Conservation (phyloP, 129 eudicot species). For the Escallonia rubra region DNA sequence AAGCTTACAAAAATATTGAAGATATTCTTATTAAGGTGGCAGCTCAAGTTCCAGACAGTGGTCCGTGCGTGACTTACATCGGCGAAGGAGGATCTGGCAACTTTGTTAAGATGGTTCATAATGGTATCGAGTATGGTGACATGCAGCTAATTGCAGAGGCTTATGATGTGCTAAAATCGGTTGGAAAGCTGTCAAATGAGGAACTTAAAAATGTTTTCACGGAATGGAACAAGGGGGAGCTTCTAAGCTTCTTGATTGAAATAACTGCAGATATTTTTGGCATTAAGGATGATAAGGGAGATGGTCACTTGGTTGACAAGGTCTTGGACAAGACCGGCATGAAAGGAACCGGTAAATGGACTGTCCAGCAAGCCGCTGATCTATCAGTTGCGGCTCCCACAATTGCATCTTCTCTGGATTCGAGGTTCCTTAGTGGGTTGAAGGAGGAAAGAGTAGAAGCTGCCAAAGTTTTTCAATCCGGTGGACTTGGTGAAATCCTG, state of each 20-base stretch:
- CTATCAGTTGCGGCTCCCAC: slow-evolving; percentile 69
- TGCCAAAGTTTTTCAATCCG: slow-evolving; percentile 48
- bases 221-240: slow-evolving; percentile 74
- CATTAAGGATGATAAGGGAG: slow-evolving; percentile 58
- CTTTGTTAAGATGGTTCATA: slow-evolving; percentile 67
- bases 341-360: slow-evolving; percentile 79
- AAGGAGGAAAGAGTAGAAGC: slow-evolving; percentile 68
- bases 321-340: slow-evolving; percentile 63
- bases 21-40: slow-evolving; percentile 65
- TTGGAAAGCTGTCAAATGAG: slow-evolving; percentile 61
- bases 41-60: slow-evolving; percentile 67
- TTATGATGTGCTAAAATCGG: slow-evolving; percentile 65
- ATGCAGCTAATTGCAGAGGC: slow-evolving; percentile 74
- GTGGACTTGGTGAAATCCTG: slow-evolving; percentile 40
- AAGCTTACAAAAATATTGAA: slow-evolving; percentile 60
- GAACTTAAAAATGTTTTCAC: slow-evolving; percentile 52
- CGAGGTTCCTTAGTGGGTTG: slow-evolving; percentile 66
- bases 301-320: slow-evolving; percentile 62
- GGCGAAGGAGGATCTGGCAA: slow-evolving; percentile 71
- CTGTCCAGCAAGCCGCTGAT: slow-evolving; percentile 79
- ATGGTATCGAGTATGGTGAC: slow-evolving; percentile 70
- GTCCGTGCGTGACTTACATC: slow-evolving; percentile 65
- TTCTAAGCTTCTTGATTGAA: slow-evolving; percentile 54
- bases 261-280: slow-evolving; percentile 65
- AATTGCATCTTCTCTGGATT: slow-evolving; percentile 51